A percentile compares a stretch with the other conserved stretches of the same genome.
phyloP scores from a whole-genome alignment of 2,329 filamentous ascomycete species.

The Colletotrichum neosansevieriae region DNA sequence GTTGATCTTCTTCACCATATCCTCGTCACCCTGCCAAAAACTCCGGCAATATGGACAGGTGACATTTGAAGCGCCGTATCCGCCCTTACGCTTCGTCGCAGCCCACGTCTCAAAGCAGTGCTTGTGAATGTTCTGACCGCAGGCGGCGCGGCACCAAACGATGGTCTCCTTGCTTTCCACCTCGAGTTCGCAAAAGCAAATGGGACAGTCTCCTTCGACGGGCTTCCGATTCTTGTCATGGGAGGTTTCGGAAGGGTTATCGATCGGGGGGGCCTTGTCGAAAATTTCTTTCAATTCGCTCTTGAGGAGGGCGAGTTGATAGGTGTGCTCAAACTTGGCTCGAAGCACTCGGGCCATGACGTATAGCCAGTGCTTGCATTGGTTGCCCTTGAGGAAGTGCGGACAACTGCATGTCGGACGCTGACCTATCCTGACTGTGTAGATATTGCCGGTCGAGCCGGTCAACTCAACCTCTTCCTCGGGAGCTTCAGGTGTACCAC shows the following conservation, averaged over 20 bases:
- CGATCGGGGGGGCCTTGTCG: constrained; percentile 63
- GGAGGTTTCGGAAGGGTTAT: constrained; percentile 48
- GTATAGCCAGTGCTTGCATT: constrained; percentile 76
- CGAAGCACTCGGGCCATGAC: constrained; percentile 71
- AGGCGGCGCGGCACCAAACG: constrained; percentile 65
- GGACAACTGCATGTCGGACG: constrained; percentile 68
- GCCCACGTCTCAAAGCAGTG: constrained; percentile 68
- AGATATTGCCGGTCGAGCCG: constrained; percentile 75
- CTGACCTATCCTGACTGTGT: constrained; percentile 66
- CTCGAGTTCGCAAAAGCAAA: constrained; percentile 66
- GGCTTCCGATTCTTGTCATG: constrained; percentile 60
- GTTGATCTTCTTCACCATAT: constrained; percentile 57
- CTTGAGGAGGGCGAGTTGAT: constrained; percentile 71
- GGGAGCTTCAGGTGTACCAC: constrained; percentile 52
- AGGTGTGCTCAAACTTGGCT: constrained; percentile 66
- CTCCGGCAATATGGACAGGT: constrained; percentile 74
- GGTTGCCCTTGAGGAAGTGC: constrained; percentile 63
- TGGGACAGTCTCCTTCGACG: constrained; percentile 66
- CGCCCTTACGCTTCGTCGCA: constrained; percentile 55
- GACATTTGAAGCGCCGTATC: constrained; percentile 49
- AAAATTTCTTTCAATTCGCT: constrained; percentile 72
- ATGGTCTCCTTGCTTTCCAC: constrained; percentile 50
- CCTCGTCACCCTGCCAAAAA: constrained; percentile 63
- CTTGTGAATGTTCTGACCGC: constrained; percentile 67
- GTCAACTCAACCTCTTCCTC: constrained; percentile 69